Evolutionary conservation across 306 rosid genomes (phyloP).

Genomic region (Prosopis cineraria): DNA sequence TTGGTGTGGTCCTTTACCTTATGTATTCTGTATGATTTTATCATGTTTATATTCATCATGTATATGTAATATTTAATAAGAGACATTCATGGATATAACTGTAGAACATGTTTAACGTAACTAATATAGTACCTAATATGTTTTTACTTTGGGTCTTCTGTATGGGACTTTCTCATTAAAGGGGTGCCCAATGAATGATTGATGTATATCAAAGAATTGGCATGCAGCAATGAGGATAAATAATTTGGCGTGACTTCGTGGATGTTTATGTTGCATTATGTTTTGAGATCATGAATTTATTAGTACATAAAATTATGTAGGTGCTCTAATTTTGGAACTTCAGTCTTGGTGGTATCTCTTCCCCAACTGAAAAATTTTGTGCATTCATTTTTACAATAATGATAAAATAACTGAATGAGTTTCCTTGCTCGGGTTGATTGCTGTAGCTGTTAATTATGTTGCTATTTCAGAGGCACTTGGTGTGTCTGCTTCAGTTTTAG

Average conservation of each 20-base stretch:
- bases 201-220: neutral
- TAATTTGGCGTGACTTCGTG: neutral
- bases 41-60: neutral
- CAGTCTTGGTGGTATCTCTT: neutral
- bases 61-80: neutral
- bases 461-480: conserved; percentile 75
- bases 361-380: neutral
- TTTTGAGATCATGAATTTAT: neutral
- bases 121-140: neutral
- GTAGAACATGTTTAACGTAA: neutral
- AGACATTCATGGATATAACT: neutral
- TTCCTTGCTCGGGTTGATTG: conserved; percentile 20
- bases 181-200: neutral
- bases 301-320: neutral
- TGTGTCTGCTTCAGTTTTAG: conserved; percentile 63
- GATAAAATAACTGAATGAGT: conserved; percentile 21
- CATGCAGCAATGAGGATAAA: neutral
- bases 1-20: neutral
- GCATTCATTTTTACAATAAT: neutral
- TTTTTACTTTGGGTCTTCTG: neutral
- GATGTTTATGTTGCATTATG: neutral
- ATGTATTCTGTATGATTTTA: neutral
- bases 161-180: neutral
- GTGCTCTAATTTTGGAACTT: neutral
- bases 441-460: conserved; percentile 78